phyloP scores from a whole-genome alignment of 768 basidiomycete species.

The Suillus bovinus region DNA sequence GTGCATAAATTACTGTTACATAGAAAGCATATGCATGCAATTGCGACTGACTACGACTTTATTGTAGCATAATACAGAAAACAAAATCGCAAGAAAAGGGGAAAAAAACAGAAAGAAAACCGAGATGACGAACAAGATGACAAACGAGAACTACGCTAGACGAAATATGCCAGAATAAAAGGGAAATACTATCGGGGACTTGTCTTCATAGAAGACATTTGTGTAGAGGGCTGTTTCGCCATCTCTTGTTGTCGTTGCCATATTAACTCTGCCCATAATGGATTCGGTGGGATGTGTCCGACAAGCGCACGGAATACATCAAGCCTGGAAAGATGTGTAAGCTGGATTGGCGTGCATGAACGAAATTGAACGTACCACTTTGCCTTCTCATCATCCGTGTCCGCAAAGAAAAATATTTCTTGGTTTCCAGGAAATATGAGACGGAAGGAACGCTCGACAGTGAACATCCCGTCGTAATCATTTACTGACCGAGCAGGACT shows the following conservation, averaged over 20 bases:
- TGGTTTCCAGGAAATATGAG: conserved; percentile 76
- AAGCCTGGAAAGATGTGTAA: conserved; percentile 54
- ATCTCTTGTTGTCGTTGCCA: conserved; percentile 76
- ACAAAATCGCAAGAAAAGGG: neutral
- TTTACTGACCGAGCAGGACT: conserved; percentile 48
- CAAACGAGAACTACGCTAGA: conserved; percentile 1
- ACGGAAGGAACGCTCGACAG: conserved; percentile 83
- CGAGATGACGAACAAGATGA: no score
- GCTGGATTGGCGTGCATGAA: neutral
- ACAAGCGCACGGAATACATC: conserved; percentile 82
- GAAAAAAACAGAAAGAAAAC: neutral
- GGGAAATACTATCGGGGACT: conserved; percentile 1
- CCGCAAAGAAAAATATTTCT: conserved; percentile 88
- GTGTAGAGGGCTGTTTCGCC: conserved; percentile 16
- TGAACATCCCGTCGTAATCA: conserved; percentile 64
- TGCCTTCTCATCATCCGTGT: conserved; percentile 84
- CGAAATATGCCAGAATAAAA: conserved; percentile 1
- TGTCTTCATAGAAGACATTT: neutral
- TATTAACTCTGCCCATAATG: conserved; percentile 89
- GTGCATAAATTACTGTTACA: conserved; percentile 5
- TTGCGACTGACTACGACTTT: conserved; percentile 3
- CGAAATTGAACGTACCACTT: conserved; percentile 62
- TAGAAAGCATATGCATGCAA: conserved; percentile 4
- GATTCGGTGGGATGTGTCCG: conserved; percentile 89
- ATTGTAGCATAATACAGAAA: conserved; percentile 4